These are phyloP conservation scores for Cutaneotrichosporon spelunceum DNA, from an alignment of 1,284 basidiomycete species.

Conservation along the genomic window DNA sequence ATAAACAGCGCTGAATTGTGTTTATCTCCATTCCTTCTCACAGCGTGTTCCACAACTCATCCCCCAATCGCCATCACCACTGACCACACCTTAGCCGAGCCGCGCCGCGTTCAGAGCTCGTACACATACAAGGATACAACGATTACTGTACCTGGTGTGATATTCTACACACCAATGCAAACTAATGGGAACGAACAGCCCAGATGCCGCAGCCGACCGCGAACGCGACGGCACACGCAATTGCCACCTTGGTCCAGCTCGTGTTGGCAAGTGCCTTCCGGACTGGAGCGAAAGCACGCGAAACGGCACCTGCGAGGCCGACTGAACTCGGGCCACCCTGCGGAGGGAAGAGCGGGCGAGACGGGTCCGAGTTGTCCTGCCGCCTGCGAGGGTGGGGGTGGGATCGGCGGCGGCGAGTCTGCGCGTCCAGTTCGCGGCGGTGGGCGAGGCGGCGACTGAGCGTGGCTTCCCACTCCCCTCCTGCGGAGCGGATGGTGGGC, in stretches of 20 bases:
- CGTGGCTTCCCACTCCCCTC: slow-evolving; percentile 47
- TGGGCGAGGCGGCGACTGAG: slow-evolving; percentile 41
- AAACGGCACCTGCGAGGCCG: slow-evolving; percentile 16
- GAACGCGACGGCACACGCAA: slow-evolving; percentile 26
- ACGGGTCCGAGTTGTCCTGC: not conserved
- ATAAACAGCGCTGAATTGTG: no score
- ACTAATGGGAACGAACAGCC: slow-evolving; percentile 11
- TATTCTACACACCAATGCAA: not conserved
- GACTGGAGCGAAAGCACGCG: slow-evolving; percentile 18
- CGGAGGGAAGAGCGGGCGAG: slow-evolving; percentile 21
- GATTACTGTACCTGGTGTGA: not conserved
- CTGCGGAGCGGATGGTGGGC: slow-evolving; percentile 42
- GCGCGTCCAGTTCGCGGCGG: slow-evolving; percentile 29
- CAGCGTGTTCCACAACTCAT: no score
- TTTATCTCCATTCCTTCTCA: no score
- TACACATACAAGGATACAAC: not conserved
- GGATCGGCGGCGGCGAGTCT: slow-evolving; percentile 3
- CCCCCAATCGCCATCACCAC: no score
- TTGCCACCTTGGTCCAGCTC: slow-evolving; percentile 15
- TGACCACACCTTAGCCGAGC: no score
- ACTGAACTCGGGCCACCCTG: not conserved
- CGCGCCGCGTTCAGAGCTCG: not conserved
- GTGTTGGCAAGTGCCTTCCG: slow-evolving; percentile 3
- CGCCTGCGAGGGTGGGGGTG: slow-evolving; percentile 4
- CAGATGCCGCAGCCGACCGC: slow-evolving; percentile 26